Base-by-base conservation (phyloP, 257 asterid species). In the Galeopsis tetrahit region DNA sequence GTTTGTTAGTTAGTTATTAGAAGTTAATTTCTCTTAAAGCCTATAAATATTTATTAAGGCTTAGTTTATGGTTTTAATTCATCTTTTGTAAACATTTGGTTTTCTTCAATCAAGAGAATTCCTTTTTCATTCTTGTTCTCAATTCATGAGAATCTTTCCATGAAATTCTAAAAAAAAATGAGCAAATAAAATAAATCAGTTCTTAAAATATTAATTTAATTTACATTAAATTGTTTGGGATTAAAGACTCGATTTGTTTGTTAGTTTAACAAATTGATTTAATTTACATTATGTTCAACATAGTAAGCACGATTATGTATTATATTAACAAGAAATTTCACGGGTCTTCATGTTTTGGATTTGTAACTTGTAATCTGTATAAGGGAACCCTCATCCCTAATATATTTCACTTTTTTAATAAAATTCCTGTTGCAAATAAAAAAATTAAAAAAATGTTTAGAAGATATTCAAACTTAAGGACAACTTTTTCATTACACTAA, bases 401-500 rank as follows among this genome's bases (percentile, higher is more conserved):
- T 48, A 48, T n/a, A 6, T n/a, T n/a, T 48, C 55, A 0, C 7
- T 48, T 13, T 48, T 38, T 5, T 5, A 38, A 48, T 48, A 48
- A 48, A 48, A 13, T 48, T 48, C 55, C 21, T n/a, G 21, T 48
- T 48, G 13, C 43, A 2, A 5, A 38, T 5, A 38, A 38, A 38
- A 5, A 38, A 38, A 38, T 38, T 5, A 38, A 5, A 42, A 6
- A 4, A 5, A 44, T 42, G 32, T n/a, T 17, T n/a, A 44, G 7
- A 11, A 66, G 73, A 56, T 46, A 38, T 34, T 59, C 35, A 53
- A 59, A 14, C 39, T 49, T 52, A 43, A 63, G 35, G 66, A 60
- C 15, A 17, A 11, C 33, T 38, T 15, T 32, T 42, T 56, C 13
- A n/a, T 63, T 60, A 7, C 3, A 5, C 14, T 62, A 13, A 1